These are phyloP conservation scores for Linum trigynum DNA, from an alignment of 345 rosid species.

Conservation along the genomic window DNA sequence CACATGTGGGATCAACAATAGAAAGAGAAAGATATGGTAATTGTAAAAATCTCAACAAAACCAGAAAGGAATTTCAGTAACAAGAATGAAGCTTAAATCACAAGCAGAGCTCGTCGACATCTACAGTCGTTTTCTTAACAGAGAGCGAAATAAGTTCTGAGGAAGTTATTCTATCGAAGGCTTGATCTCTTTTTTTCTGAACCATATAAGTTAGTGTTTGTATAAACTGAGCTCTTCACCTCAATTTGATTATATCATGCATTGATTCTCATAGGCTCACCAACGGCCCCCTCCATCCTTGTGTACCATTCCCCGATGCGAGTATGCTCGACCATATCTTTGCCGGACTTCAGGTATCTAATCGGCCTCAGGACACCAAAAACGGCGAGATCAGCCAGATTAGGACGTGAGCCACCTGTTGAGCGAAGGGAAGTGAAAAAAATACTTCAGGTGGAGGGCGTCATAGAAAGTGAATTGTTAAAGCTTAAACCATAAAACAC, in stretches of 20 bases:
- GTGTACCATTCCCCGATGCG: constrained; percentile 79
- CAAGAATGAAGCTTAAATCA: neutral
- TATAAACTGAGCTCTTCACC: neutral
- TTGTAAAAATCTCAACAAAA: neutral
- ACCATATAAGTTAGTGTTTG: neutral
- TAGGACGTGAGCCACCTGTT: constrained; percentile 73
- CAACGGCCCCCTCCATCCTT: constrained; percentile 67
- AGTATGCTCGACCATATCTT: constrained; percentile 86
- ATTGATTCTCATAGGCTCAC: constrained; percentile 46
- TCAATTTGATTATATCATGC: constrained; percentile 13
- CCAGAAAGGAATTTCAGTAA: neutral
- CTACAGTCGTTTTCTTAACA: neutral
- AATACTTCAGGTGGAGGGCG: neutral
- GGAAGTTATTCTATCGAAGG: neutral
- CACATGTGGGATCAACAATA: neutral
- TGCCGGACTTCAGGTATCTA: constrained; percentile 63
- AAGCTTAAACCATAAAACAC: constrained; percentile 4
- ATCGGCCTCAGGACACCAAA: constrained; percentile 92
- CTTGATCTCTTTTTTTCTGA: neutral
- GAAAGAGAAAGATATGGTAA: neutral
- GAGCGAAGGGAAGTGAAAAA: neutral
- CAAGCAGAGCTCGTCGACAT: neutral
- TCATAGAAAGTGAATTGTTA: neutral
- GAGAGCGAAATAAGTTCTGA: neutral
- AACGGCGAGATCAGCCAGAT: constrained; percentile 84